Percentiles rank a stretch among this genome's conserved stretches.
Conservation (phyloP, 768 basidiomycete genomes). For the Panaeolus cyanescens region DNA sequence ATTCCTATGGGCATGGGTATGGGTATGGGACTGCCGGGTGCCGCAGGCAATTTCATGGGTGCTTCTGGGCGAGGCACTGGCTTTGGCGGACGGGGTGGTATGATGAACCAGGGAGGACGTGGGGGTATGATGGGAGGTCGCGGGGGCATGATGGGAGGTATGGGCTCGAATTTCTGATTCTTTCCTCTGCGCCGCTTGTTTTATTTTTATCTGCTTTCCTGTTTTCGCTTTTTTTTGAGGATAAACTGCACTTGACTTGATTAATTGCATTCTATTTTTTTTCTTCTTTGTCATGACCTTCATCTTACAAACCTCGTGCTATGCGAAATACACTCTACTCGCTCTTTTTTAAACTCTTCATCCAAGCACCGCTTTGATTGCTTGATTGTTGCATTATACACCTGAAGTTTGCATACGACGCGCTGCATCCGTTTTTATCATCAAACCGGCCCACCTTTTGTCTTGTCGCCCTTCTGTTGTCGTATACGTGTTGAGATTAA, state of each 20-base stretch:
- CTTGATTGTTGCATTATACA: too few species aligned
- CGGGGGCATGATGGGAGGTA: conserved; percentile 58
- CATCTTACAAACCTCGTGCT: too few species aligned
- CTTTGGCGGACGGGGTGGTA: conserved; percentile 28
- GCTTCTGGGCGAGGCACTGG: conserved; percentile 39
- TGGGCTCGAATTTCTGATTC: conserved; percentile 63
- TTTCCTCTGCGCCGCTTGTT: conserved; percentile 13
- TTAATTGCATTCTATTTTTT: too few species aligned
- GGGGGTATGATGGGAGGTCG: conserved; percentile 26
- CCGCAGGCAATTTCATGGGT: conserved; percentile 44
- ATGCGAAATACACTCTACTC: too few species aligned
- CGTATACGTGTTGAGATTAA: conserved; percentile 11
- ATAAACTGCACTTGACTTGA: too few species aligned
- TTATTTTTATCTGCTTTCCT: conserved; percentile 12
- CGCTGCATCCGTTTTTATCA: conserved; percentile 34
- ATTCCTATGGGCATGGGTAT: conserved; percentile 37
- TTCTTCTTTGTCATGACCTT: too few species aligned
- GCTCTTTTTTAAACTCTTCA: too few species aligned
- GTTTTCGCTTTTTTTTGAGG: conserved; percentile 15
- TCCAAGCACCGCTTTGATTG: too few species aligned
- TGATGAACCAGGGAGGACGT: conserved; percentile 14
- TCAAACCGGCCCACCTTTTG: not conserved
- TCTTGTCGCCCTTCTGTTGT: conserved; percentile 9
- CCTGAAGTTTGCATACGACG: conserved; percentile 42
- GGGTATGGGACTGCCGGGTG: conserved; percentile 22